These are phyloP conservation scores for Pichia scutulata DNA, from an alignment of 805 yeast species.

Conservation along the genomic window DNA sequence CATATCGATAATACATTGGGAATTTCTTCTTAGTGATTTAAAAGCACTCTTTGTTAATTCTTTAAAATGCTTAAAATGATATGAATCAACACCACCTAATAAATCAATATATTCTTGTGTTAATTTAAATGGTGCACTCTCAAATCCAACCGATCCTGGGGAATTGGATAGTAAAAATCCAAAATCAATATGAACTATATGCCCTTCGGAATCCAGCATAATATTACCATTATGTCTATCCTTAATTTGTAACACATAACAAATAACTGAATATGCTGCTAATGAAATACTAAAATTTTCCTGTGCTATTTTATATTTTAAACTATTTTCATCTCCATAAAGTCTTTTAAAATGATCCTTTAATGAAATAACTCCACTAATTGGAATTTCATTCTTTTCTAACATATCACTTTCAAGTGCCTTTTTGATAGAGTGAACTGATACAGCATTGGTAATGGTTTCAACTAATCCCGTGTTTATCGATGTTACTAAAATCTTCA, in stretches of 20 bases:
- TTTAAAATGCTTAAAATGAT: constrained; percentile 52
- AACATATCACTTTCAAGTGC: constrained; percentile 73
- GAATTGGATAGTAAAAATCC: constrained; percentile 89
- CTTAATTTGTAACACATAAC: constrained; percentile 84
- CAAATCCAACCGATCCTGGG: constrained; percentile 96
- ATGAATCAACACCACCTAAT: constrained; percentile 70
- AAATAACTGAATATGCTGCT: constrained; percentile 87
- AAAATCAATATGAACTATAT: constrained; percentile 90
- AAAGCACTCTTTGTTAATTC: constrained; percentile 65
- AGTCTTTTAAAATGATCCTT: constrained; percentile 71
- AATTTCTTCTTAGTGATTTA: constrained; percentile 59
- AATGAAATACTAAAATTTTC: constrained; percentile 77
- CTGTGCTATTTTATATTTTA: constrained; percentile 65
- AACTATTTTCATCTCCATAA: constrained; percentile 57
- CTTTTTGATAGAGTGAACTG: constrained; percentile 91
- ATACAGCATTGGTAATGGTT: constrained; percentile 90
- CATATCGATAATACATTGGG: constrained; percentile 68
- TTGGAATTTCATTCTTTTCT: constrained; percentile 58
- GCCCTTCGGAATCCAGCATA: constrained; percentile 94
- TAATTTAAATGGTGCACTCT: constrained; percentile 93
- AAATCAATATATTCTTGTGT: constrained; percentile 85
- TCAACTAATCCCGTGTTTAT: constrained; percentile 89
- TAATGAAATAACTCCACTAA: constrained; percentile 62
- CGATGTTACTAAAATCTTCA: constrained; percentile 89
- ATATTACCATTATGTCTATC: constrained; percentile 97